These are phyloP conservation scores for Fragaria vesca DNA, from an alignment of 306 rosid genomes.

Conservation along the genomic window DNA sequence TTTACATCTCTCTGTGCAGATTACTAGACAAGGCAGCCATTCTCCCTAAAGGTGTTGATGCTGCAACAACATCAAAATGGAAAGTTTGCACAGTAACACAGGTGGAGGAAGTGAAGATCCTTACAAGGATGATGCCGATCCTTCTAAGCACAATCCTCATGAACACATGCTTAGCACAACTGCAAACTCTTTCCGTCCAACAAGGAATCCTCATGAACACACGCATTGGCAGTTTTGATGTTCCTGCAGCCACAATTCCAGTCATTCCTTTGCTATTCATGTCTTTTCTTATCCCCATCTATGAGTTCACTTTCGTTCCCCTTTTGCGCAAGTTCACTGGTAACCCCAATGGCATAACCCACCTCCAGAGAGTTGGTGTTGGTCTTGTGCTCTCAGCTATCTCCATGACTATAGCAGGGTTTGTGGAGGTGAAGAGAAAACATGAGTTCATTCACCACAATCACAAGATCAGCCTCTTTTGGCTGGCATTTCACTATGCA, in stretches of 20 bases:
- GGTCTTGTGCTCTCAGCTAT: conserved; percentile 53
- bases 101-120: conserved; percentile 55
- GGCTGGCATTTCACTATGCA: conserved; percentile 59
- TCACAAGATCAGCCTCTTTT: conserved; percentile 41
- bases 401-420: conserved; percentile 51
- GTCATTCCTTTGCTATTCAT: conserved; percentile 57
- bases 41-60: conserved; percentile 25
- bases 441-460: conserved; percentile 26
- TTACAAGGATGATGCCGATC: conserved; percentile 61
- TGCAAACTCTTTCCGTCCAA: conserved; percentile 52
- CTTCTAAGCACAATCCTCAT: conserved; percentile 53
- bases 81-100: conserved; percentile 36
- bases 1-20: conserved; percentile 22
- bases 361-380: conserved; percentile 53
- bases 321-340: conserved; percentile 38
- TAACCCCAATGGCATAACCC: conserved; percentile 46
- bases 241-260: conserved; percentile 53
- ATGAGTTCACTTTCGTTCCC: conserved; percentile 47
- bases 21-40: conserved; percentile 58
- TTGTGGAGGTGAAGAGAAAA: conserved; percentile 45
- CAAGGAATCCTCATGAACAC: conserved; percentile 52
- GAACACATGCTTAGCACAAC: conserved; percentile 58
- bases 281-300: conserved; percentile 47
- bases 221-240: conserved; percentile 13
- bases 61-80: conserved; percentile 37